Conservation (phyloP, 2,329 filamentous ascomycete genomes). For the Cryphonectria parasitica region DNA sequence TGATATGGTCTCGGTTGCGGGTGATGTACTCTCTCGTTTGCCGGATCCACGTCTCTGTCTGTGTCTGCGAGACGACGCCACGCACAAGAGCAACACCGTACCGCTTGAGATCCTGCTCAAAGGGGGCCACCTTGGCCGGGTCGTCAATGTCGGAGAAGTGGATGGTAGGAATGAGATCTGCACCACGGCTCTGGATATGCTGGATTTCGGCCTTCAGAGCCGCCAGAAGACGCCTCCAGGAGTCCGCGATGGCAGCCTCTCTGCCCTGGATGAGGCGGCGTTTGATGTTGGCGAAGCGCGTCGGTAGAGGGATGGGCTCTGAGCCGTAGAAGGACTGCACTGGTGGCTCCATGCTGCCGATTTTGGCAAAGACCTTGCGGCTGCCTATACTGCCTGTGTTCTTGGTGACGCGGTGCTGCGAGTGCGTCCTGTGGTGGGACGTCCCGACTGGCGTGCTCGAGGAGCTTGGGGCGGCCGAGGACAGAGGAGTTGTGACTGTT, state of each 20-base stretch:
- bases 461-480: conserved; percentile 12
- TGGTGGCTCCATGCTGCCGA: conserved; percentile 49
- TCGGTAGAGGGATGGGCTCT: conserved; percentile 61
- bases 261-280: conserved; percentile 56
- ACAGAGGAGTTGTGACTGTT: conserved; percentile 2
- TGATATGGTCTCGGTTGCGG: conserved; percentile 49
- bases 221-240: conserved; percentile 57
- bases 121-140: conserved; percentile 54
- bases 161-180: conserved; percentile 59
- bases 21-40: conserved; percentile 64
- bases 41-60: conserved; percentile 62
- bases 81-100: conserved; percentile 69
- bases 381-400: conserved; percentile 27
- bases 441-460: conserved; percentile 16
- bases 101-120: conserved; percentile 60
- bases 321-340: conserved; percentile 61
- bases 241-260: conserved; percentile 57
- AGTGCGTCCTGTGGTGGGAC: conserved; percentile 26
- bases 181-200: conserved; percentile 54
- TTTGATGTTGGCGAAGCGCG: conserved; percentile 61
- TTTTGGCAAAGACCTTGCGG: conserved; percentile 36
- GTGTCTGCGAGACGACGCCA: conserved; percentile 61
- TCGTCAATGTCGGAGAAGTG: conserved; percentile 56
- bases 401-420: conserved; percentile 27
- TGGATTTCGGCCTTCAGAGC: conserved; percentile 56